Conservation (phyloP, 164 flowering plant genomes). For the Nymphaea thermarum region DNA sequence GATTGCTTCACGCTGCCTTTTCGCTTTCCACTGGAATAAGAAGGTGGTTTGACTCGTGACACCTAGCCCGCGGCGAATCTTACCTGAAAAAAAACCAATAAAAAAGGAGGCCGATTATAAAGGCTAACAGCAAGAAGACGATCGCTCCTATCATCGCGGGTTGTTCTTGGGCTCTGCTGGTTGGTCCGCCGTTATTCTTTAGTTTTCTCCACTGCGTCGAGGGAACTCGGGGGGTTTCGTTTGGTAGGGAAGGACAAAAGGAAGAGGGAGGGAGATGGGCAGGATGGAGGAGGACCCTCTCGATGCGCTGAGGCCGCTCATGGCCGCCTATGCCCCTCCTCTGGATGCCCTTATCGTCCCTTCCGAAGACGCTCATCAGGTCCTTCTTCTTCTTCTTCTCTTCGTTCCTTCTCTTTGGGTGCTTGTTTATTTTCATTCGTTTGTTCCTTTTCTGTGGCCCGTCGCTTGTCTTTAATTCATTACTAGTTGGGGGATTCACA, state of each 20-base stretch:
- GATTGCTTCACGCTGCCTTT: too few species aligned
- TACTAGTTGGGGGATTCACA: background rate
- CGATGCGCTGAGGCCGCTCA: conserved; percentile 56
- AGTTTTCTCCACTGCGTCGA: background rate
- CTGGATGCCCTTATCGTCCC: conserved; percentile 79
- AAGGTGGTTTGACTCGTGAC: too few species aligned
- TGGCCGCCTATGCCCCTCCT: conserved; percentile 86
- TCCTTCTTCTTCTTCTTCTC: conserved; percentile 4
- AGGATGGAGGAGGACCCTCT: conserved; percentile 48
- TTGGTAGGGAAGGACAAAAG: background rate
- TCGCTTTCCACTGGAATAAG: too few species aligned
- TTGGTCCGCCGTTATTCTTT: too few species aligned
- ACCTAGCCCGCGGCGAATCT: background rate
- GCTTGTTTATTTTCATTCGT: background rate
- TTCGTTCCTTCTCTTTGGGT: background rate
- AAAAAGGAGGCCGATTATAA: too few species aligned
- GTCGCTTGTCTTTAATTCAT: background rate
- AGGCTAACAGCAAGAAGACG: too few species aligned
- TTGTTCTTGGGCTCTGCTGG: too few species aligned
- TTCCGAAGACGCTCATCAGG: conserved; percentile 97
- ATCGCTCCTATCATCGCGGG: too few species aligned
- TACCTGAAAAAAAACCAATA: background rate
- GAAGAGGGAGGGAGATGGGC: background rate
- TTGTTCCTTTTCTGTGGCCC: background rate
- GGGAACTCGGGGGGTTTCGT: background rate